phyloP scores from a whole-genome alignment of 768 basidiomycete genomes.

The Lactarius vividus region DNA sequence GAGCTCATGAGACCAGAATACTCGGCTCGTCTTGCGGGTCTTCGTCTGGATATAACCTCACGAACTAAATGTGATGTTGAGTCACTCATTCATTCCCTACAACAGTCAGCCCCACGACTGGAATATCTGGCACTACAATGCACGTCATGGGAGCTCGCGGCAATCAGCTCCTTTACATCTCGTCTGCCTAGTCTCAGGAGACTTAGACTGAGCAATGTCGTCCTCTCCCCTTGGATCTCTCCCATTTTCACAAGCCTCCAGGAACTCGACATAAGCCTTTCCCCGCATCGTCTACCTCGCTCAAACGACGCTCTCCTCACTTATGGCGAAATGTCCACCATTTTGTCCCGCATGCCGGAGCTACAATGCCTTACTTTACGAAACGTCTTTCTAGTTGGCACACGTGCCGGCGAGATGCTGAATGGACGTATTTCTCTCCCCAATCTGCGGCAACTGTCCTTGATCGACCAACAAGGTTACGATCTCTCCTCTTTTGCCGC shows the following conservation, averaged over 20 bases:
- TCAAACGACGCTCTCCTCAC: neutral
- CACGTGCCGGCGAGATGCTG: neutral
- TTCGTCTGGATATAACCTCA: slow-evolving; percentile 3
- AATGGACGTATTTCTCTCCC: neutral
- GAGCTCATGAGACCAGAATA: slow-evolving; percentile 4
- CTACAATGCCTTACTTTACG: slow-evolving; percentile 2
- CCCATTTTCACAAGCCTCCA: slow-evolving; percentile 4
- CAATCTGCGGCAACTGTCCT: neutral
- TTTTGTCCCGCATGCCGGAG: slow-evolving; percentile 5
- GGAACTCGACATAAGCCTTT: slow-evolving; percentile 8
- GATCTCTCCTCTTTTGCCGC: slow-evolving; percentile 4
- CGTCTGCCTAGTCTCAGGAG: slow-evolving; percentile 14
- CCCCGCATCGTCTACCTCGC: neutral
- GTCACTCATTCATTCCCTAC: neutral
- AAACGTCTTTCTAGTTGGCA: slow-evolving; percentile 2
- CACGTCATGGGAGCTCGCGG: slow-evolving; percentile 6
- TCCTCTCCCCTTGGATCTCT: slow-evolving; percentile 9
- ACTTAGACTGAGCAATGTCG: slow-evolving; percentile 2
- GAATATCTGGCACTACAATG: slow-evolving; percentile 5
- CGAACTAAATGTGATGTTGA: neutral
- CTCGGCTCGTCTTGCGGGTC: neutral
- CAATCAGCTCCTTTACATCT: neutral
- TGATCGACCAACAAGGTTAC: slow-evolving; percentile 1
- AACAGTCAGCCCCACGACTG: slow-evolving; percentile 1
- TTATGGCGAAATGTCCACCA: neutral